Base-by-base conservation (phyloP, 2,329 filamentous ascomycete species). In the Fusarium gaditjirri region DNA sequence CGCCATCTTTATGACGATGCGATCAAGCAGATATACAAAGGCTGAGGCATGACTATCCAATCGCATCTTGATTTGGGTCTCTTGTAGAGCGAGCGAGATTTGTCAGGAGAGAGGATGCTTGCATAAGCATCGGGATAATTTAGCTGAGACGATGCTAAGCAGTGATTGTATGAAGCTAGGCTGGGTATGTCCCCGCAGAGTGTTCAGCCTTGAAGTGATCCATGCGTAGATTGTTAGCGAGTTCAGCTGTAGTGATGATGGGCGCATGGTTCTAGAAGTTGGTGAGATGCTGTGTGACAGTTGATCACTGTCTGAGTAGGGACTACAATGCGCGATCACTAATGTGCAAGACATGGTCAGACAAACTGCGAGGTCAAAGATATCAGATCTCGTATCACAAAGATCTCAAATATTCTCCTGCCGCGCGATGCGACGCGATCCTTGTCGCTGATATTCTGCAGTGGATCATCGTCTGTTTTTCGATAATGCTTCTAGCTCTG, bases 21-120 rank as follows among this genome's bases (percentile, higher is more conserved):
- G 11, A 60, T 70, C 8, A 73, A 73, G 21, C 61, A 70, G n/a
- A 73, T 73, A 56, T 62, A 41, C 14, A 57, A 31, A 42, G 49
- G 36, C 27, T 70, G 43, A 44, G 25, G 41, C 14, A 19, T 44
- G 9, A 29, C 25, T 25, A 39, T 19, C 49, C 49, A 68, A 55
- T 68, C 49, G 46, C 33, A 50, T 55, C 33, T 50, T 54, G 21
- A n/a, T n/a, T 10, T 14, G 7, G 14, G 16, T 23, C 17, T 21
- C 35, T 17, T 17, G 31, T 29, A 58, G 39, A 55, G 42, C 23
- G 35, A 44, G n/a, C 57, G 41, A 68, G 33, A 68, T 56, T 53
- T 47, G 38, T 44, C 35, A 41, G 41, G 53, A 60, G 50, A n/a
- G 33, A 31, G n/a, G 4, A n/a, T 35, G 27, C 56, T 23, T 57